Conservation (phyloP, 306 rosid species). For the Oxytropis ochrocephala region DNA sequence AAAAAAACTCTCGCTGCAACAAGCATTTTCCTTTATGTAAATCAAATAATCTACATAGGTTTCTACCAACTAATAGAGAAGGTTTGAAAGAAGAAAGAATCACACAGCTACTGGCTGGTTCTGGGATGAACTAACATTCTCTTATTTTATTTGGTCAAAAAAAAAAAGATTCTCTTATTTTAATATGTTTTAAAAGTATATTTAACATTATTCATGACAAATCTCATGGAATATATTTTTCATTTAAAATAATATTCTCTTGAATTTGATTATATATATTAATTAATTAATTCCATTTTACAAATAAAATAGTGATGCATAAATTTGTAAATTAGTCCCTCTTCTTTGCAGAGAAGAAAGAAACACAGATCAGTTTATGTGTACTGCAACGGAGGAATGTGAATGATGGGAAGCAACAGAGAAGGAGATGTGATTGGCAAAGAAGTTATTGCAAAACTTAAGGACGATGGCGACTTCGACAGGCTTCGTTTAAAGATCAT, state of each 20-base stretch:
- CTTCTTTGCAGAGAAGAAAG: background rate
- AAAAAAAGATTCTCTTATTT: too few species aligned
- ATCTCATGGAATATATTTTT: too few species aligned
- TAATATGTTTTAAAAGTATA: too few species aligned
- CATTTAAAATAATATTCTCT: too few species aligned
- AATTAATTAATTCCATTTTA: too few species aligned
- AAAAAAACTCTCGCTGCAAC: too few species aligned
- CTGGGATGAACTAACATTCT: background rate
- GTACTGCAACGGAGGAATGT: background rate
- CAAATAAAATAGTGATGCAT: too few species aligned
- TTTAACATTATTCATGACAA: too few species aligned
- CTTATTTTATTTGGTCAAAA: too few species aligned
- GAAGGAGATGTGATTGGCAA: slow-evolving; percentile 26
- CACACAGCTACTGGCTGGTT: background rate
- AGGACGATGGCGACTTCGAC: slow-evolving; percentile 96
- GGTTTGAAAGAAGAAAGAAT: background rate
- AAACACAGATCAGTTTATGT: background rate
- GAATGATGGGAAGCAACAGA: slow-evolving; percentile 21
- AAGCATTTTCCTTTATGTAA: too few species aligned
- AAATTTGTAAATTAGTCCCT: too few species aligned
- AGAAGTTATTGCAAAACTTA: slow-evolving; percentile 69
- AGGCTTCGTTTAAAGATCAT: slow-evolving; percentile 74
- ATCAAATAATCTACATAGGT: background rate
- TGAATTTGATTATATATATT: too few species aligned
- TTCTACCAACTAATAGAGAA: background rate